Evolutionary conservation across 768 basidiomycete species (phyloP), one percentile per base, ranked within the genome.

Genomic region (Cystoderma amianthinum): DNA sequence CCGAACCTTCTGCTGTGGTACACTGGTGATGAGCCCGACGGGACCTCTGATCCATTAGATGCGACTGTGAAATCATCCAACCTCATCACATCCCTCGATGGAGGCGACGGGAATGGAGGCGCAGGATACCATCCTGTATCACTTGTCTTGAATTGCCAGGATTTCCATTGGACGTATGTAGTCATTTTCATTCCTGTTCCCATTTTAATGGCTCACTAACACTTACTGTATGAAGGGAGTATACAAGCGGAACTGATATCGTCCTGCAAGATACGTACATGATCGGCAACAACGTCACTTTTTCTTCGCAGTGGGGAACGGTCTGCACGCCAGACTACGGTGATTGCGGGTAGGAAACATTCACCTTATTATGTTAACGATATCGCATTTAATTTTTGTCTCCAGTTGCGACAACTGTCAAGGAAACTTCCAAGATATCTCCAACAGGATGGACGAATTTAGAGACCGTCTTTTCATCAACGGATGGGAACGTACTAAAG

Each of bases 1-100:
- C 68, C 77, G 0, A 88, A 85, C 48, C 69, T 90, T 19, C 65
- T 88, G 12, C 59, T 82, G 2, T 84, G 80, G 79, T 85, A 85
- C 57, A 85, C 82, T 1, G 80, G 69, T 0, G 82, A 87, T 48
- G 84, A 87, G 56, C 82, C 80, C 1, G 83, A 86, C 48, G 83
- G 84, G 28, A 80, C 75, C 0, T 71, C 71, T 7, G 80, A 85
- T 45, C 82, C 85, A 5, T 62, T 82, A 30, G 67, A 80, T 38
- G 80, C 82, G 0, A 78, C 85, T 0, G 44, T 58, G 2, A 59
- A 57, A 18, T 58, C 80, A 0, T 74, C 74, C 24, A 71, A 78
- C 44, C 62, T 78, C 5, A 82, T 85, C 50, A 73, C 72, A 28
- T 65, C 67, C 2, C 53, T 82, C 6, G 81, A 84, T 35, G 69